Percentiles rank a stretch among this genome's conserved stretches.
phyloP scores from a whole-genome alignment of 768 basidiomycete species.

The Mycena epipterygia region DNA sequence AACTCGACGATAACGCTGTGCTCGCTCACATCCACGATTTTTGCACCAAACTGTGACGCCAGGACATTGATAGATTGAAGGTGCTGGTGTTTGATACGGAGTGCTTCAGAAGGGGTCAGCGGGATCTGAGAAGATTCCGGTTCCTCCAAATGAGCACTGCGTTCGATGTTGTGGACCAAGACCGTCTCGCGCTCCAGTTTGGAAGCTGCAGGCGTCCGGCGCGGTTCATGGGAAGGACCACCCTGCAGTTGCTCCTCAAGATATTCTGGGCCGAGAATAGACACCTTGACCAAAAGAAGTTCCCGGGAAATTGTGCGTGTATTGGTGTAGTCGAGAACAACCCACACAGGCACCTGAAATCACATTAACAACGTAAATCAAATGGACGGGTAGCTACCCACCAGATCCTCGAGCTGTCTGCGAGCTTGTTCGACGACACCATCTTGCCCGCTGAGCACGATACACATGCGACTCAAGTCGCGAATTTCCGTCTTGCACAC shows the following conservation, averaged over 20 bases:
- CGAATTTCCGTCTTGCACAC: slow-evolving; percentile 98
- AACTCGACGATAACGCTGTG: slow-evolving; percentile 96
- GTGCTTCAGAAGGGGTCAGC: slow-evolving; percentile 86
- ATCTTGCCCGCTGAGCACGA: slow-evolving; percentile 96
- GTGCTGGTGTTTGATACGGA: slow-evolving; percentile 91
- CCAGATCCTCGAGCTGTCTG: slow-evolving; percentile 95
- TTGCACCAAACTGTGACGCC: slow-evolving; percentile 90
- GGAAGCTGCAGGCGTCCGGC: slow-evolving; percentile 55
- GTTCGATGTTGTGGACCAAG: slow-evolving; percentile 86
- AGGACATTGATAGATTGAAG: slow-evolving; percentile 89
- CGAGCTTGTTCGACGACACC: slow-evolving; percentile 98
- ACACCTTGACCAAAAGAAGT: slow-evolving; percentile 94
- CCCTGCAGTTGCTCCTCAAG: slow-evolving; percentile 91
- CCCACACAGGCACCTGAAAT: slow-evolving; percentile 97
- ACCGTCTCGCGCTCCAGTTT: slow-evolving; percentile 80
- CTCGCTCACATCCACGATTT: slow-evolving; percentile 95
- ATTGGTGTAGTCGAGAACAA: slow-evolving; percentile 97
- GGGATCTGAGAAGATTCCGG: slow-evolving; percentile 44
- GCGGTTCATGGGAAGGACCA: slow-evolving; percentile 86
- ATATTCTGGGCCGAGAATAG: slow-evolving; percentile 97
- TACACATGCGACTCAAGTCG: slow-evolving; percentile 97
- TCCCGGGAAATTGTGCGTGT: slow-evolving; percentile 94
- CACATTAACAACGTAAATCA: neutral
- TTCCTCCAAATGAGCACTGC: slow-evolving; percentile 57
- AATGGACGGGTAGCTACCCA: slow-evolving; percentile 55